Percentiles rank a stretch among this genome's conserved stretches.
Conservation (phyloP, 768 basidiomycete genomes). For the Phaeotremella fagi region DNA sequence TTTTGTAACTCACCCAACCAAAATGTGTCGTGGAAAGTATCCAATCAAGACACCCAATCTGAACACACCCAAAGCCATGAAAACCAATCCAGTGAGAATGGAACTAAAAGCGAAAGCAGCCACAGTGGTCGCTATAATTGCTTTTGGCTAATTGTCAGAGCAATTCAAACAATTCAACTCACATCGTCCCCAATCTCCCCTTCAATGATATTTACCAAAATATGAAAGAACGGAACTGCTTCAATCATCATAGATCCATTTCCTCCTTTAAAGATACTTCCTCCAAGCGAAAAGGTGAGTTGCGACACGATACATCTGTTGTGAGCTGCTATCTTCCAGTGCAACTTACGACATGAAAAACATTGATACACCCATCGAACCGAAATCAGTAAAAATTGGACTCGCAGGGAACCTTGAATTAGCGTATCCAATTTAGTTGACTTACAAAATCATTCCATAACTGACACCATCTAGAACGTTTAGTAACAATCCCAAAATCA, state of each 20-base stretch:
- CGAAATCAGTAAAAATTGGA: slow-evolving; percentile 72
- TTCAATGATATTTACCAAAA: slow-evolving; percentile 74
- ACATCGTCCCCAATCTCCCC: slow-evolving; percentile 64
- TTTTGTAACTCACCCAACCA: slow-evolving; percentile 68
- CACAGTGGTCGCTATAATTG: slow-evolving; percentile 86
- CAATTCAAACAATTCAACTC: slow-evolving; percentile 8
- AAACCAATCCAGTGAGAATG: slow-evolving; percentile 75
- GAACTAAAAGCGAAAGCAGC: slow-evolving; percentile 82
- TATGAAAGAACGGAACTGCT: slow-evolving; percentile 95
- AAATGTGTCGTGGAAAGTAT: slow-evolving; percentile 93
- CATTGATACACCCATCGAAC: slow-evolving; percentile 88
- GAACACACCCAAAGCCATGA: slow-evolving; percentile 79
- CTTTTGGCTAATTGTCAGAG: slow-evolving; percentile 49
- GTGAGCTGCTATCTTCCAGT: neutral
- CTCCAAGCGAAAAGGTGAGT: slow-evolving; percentile 76
- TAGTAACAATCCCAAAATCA: slow-evolving; percentile 73
- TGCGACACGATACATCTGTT: slow-evolving; percentile 70
- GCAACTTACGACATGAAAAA: slow-evolving; percentile 72
- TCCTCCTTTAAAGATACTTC: slow-evolving; percentile 67
- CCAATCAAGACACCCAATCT: slow-evolving; percentile 80
- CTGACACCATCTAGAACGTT: slow-evolving; percentile 93
- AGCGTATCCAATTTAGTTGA: slow-evolving; percentile 39
- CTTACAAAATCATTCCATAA: slow-evolving; percentile 71
- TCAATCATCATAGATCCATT: slow-evolving; percentile 78
- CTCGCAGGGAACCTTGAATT: slow-evolving; percentile 74